Evolutionary conservation across 352 stramenopile genomes (phyloP).

Genomic region (Phytophthora multivora): DNA sequence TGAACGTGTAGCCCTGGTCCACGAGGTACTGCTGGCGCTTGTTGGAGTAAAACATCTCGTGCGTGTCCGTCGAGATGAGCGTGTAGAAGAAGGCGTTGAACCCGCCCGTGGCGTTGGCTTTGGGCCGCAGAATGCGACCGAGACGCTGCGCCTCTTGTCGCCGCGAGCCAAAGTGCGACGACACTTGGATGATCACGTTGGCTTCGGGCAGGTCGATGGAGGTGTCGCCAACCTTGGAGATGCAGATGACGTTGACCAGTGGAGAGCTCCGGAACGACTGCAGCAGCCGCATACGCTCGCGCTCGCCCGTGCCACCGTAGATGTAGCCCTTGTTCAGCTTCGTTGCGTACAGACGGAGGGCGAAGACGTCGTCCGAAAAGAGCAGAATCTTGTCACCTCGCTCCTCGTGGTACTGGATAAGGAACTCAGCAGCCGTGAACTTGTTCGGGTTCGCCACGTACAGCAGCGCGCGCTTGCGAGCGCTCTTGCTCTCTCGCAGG

Average conservation of each 20-base stretch:
- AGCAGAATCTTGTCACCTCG: conserved; percentile 99
- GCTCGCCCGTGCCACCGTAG: conserved; percentile 96
- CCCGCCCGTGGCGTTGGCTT: conserved; percentile 94
- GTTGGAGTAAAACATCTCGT: conserved; percentile 99
- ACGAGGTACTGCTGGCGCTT: conserved; percentile 99
- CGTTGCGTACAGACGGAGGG: conserved; percentile 94
- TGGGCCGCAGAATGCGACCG: conserved; percentile 98
- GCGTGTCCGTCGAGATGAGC: conserved; percentile 98
- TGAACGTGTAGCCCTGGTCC: conserved; percentile 99
- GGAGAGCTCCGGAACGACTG: conserved; percentile 86
- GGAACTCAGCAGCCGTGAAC: conserved; percentile 94
- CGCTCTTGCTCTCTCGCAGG: conserved; percentile 85
- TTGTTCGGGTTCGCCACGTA: conserved; percentile 99
- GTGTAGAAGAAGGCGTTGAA: conserved; percentile 99
- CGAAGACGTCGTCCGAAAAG: conserved; percentile 99
- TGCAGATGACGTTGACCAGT: conserved; percentile 90
- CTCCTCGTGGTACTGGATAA: conserved; percentile 98
- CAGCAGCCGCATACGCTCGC: conserved; percentile 86
- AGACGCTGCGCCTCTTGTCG: conserved; percentile 99
- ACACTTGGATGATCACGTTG: conserved; percentile 99
- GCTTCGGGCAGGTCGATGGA: conserved; percentile 99
- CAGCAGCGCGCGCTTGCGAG: conserved; percentile 93
- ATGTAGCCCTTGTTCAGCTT: conserved; percentile 94
- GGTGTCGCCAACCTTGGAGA: conserved; percentile 97
- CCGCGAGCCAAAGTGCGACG: conserved; percentile 98